These are phyloP conservation scores for Lolium multiflorum DNA, from an alignment of 176 grass and related monocot genomes.

Conservation along the genomic window DNA sequence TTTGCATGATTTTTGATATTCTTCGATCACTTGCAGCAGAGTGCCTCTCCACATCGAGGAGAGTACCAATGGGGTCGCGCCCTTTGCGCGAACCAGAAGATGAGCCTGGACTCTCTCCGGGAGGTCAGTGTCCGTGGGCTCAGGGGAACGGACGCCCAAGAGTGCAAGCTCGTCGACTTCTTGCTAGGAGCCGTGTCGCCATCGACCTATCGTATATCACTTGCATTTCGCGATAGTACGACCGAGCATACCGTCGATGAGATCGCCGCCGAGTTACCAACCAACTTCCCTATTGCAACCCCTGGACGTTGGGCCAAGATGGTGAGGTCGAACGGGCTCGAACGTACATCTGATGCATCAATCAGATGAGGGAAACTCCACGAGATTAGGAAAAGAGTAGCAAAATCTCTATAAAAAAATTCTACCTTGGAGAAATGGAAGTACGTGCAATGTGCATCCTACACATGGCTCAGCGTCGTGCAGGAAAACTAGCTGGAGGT, in stretches of 20 bases:
- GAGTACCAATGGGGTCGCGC: background rate
- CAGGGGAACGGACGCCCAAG: background rate
- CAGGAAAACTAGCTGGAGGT: no score
- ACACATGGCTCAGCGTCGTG: no score
- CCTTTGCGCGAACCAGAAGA: background rate
- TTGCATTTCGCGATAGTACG: background rate
- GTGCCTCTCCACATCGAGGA: background rate
- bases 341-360: no score
- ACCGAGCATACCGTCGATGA: background rate
- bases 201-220: background rate
- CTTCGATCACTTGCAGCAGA: background rate
- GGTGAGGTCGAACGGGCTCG: background rate
- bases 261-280: background rate
- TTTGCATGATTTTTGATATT: background rate
- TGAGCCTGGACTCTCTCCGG: background rate
- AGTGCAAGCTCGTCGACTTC: background rate
- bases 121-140: background rate
- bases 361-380: no score
- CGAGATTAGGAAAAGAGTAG: no score
- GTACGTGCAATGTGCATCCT: no score
- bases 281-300: background rate
- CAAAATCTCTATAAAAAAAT: no score
- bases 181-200: background rate
- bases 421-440: no score
- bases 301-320: background rate